Evolutionary conservation across 371 early-diverging fungal species (phyloP).

Genomic region (Mortierella sp.): DNA sequence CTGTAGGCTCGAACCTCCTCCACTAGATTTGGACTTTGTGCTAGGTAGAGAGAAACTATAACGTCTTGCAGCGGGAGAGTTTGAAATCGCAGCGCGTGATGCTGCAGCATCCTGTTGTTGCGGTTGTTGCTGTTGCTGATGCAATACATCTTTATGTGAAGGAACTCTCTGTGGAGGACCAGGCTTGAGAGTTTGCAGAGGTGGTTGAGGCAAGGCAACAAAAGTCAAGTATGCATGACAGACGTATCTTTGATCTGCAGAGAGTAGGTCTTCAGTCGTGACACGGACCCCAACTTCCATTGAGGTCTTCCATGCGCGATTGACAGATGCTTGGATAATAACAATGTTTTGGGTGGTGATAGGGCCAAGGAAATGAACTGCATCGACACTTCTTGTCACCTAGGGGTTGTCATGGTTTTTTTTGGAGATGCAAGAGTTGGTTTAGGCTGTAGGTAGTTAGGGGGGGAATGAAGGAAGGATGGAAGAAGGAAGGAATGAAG

Average conservation of each 20-base stretch:
- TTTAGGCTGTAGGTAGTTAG: no score
- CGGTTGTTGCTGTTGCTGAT: constrained; percentile 61
- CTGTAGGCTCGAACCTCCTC: not conserved
- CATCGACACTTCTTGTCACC: constrained; percentile 76
- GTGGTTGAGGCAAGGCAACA: constrained; percentile 68
- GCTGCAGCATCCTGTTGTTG: constrained; percentile 39
- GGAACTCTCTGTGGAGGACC: constrained; percentile 58
- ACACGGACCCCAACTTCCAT: constrained; percentile 85
- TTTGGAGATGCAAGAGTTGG: no score
- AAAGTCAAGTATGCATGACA: constrained; percentile 83
- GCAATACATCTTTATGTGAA: constrained; percentile 24
- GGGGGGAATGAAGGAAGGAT: no score
- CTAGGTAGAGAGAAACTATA: constrained; percentile 42
- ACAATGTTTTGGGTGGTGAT: constrained; percentile 77
- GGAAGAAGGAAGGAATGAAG: not conserved
- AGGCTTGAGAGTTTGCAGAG: constrained; percentile 53
- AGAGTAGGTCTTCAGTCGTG: constrained; percentile 74
- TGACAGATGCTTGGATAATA: constrained; percentile 76
- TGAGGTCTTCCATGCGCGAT: constrained; percentile 79
- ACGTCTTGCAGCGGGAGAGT: constrained; percentile 44
- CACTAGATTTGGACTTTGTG: constrained; percentile 26
- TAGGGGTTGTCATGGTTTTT: constrained; percentile 16
- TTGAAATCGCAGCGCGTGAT: constrained; percentile 16
- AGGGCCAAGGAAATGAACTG: constrained; percentile 77
- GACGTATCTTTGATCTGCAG: constrained; percentile 72